phyloP scores from a whole-genome alignment of 116 monocot species.

The Iris pallida region DNA sequence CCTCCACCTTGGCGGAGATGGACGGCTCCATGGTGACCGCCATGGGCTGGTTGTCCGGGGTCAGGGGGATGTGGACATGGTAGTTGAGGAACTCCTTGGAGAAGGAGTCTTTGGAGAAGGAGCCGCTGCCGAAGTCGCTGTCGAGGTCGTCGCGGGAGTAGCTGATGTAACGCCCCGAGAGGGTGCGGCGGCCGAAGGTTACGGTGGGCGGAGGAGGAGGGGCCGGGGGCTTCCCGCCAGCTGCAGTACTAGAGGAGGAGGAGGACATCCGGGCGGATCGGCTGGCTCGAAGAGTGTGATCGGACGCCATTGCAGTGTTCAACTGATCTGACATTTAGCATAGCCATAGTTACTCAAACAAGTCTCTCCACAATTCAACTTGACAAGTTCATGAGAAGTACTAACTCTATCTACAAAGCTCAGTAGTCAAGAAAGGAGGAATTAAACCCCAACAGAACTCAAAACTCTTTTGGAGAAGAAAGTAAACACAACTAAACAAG shows the following conservation, averaged over 20 bases:
- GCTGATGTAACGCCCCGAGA: constrained; percentile 37
- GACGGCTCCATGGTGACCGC: constrained; percentile 8
- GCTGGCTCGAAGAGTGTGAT: constrained; percentile 15
- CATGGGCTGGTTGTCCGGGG: constrained; percentile 24
- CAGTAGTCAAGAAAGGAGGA: not conserved
- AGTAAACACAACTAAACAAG: too few relatives aligned
- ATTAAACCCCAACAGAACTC: not conserved
- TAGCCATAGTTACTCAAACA: too few relatives aligned
- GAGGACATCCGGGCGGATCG: constrained; percentile 16
- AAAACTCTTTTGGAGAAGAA: too few relatives aligned
- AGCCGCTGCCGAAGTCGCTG: constrained; percentile 19
- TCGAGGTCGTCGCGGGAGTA: constrained; percentile 39
- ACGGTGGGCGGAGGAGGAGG: constrained; percentile 6
- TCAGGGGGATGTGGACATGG: constrained; percentile 19
- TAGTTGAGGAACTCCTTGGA: constrained; percentile 15
- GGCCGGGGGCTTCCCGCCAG: constrained; percentile 1
- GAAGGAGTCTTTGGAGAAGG: constrained; percentile 14
- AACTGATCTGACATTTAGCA: not conserved
- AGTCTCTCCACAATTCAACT: too few relatives aligned
- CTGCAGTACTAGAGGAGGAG: not conserved
- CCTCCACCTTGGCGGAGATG: constrained; percentile 16
- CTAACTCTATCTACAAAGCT: not conserved
- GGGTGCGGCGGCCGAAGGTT: constrained; percentile 31
- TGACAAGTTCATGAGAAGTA: not conserved
- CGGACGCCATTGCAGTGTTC: constrained; percentile 4